Evolutionary conservation across 1,139 yeast genomes (phyloP).

Genomic region (Lodderomyces pseudojiufengensis): DNA sequence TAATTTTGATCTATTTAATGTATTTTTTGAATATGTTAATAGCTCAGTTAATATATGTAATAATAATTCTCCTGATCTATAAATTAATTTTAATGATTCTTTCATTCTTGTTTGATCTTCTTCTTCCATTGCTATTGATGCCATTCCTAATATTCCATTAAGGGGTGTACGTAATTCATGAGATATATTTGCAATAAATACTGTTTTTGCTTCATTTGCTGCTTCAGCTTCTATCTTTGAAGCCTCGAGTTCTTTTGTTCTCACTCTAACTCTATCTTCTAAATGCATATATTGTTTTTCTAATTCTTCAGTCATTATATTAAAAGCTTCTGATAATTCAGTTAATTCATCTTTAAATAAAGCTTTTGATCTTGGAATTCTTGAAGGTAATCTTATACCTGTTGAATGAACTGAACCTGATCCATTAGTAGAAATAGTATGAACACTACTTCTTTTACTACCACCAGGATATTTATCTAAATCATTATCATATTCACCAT

Average conservation of each 20-base stretch:
- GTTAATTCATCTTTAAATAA: constrained; percentile 81
- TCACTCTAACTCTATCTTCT: constrained; percentile 83
- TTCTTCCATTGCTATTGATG: constrained; percentile 89
- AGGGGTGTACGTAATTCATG: constrained; percentile 94
- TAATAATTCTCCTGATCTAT: constrained; percentile 82
- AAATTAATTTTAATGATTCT: constrained; percentile 67
- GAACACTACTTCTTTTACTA: constrained; percentile 18
- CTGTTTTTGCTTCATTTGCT: constrained; percentile 93
- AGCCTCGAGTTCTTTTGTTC: constrained; percentile 85
- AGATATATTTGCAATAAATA: constrained; percentile 91
- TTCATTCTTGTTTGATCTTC: constrained; percentile 61
- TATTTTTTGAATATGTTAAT: constrained; percentile 84
- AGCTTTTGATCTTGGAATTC: constrained; percentile 54
- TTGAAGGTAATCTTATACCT: constrained; percentile 44
- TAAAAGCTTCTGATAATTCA: constrained; percentile 83
- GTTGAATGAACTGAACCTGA: constrained; percentile 33
- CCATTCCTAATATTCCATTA: constrained; percentile 95
- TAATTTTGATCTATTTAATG: constrained; percentile 75
- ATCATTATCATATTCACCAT: not conserved
- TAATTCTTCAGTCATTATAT: constrained; percentile 85
- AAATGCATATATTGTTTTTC: constrained; percentile 77
- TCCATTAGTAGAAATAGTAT: constrained; percentile 22
- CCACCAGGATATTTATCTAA: not conserved
- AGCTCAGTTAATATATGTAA: constrained; percentile 85
- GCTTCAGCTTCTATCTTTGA: constrained; percentile 88